Evolutionary conservation across 2,329 filamentous ascomycete species (phyloP), one percentile per base, ranked within the genome.

Genomic region (Leptosphaerulina australis): DNA sequence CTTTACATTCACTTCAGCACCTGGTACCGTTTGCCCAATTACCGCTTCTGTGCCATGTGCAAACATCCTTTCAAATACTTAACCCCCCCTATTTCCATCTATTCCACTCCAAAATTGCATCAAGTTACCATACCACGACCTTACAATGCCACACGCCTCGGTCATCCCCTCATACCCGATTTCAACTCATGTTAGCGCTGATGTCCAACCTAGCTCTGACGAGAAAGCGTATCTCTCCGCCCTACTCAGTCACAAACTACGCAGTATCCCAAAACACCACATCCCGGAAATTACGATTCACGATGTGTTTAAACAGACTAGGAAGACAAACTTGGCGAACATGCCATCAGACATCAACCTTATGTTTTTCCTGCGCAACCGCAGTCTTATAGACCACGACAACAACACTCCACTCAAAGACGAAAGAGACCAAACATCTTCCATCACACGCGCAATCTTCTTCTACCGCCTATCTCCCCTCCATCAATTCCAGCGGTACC

Each of bases 401-500:
- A 39, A 53, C 18, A 28, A 17, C 5, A 39, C 28, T 7, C 50
- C 61, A 12, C 40, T 59, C 34, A 63, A 63, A 36, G 44, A 41
- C 31, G 22, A 40, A 11, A 30, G 2, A 22, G 41, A 29, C 55
- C 59, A 4, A 60, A 63, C 15, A 66, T 59, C 54, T 66, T 57
- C 56, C 63, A 62, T 34, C 53, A 61, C 15, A n/a, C n/a, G 60
- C 6, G 56, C 59, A 4, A 60, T 64, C 15, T 67, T 59, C 54
- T 66, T 57, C 56, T 64, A 62, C 36, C 53, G 62, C 15, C 44
- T 65, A 4, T 43, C 52, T 15, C 35, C 51, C 14, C 8, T 29
- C 5, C 56, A 55, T n/a, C 63, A 66, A 25, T 63, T 66, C 35
- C 53, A 61, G 25, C 57, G 65, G 10, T 62, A 56, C 24, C 62